A percentile compares a stretch with the other conserved stretches of the same genome.
Conservation (phyloP, 768 basidiomycete genomes). For the Lentinula aciculospora region DNA sequence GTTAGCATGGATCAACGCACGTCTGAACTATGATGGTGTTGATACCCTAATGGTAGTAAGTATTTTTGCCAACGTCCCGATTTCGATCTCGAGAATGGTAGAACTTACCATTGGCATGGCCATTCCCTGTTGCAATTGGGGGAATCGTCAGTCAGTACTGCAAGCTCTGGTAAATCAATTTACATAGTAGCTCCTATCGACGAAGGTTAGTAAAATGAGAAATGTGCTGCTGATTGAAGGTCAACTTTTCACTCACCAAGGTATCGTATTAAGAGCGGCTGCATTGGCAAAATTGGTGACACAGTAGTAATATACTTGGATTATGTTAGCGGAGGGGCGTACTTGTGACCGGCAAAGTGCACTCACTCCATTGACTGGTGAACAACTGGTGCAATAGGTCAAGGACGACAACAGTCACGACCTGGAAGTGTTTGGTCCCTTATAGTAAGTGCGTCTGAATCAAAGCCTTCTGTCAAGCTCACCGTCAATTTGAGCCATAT, state of each 20-base stretch:
- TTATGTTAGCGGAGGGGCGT: neutral
- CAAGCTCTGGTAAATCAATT: neutral
- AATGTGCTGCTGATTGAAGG: too few relatives aligned
- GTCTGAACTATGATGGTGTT: constrained; percentile 3
- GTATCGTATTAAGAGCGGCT: neutral
- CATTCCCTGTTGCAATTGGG: neutral
- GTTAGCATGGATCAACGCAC: neutral
- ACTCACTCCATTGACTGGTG: constrained; percentile 3
- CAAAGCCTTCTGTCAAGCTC: neutral
- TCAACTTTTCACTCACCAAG: constrained; percentile 3
- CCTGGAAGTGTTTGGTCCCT: neutral
- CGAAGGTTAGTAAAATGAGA: neutral
- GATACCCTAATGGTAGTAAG: neutral
- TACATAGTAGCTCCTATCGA: constrained; percentile 4
- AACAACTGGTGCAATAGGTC: constrained; percentile 2
- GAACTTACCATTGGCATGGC: neutral
- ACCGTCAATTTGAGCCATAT: neutral
- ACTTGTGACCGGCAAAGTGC: neutral
- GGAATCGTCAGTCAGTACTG: neutral
- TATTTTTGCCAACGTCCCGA: neutral
- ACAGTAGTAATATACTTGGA: constrained; percentile 1
- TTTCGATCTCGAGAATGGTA: too few relatives aligned
- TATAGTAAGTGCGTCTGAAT: neutral
- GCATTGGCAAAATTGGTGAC: neutral
- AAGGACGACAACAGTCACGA: neutral